Conservation (phyloP, 208 protist genomes). For the Leishmania gerbilli region DNA sequence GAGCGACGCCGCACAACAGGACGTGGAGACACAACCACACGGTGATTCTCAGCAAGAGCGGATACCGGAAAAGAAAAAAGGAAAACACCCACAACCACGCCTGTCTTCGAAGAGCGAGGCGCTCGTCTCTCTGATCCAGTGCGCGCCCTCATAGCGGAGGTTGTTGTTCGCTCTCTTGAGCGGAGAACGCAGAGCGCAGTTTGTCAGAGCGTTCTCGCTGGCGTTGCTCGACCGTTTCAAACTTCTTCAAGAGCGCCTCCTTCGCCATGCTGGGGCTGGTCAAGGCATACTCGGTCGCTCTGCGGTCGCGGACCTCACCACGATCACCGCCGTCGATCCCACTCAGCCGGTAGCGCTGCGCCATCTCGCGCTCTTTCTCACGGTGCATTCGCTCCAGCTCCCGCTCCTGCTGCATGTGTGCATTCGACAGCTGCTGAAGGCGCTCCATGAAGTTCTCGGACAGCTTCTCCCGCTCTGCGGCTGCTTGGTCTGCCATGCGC, state of each 20-base stretch:
- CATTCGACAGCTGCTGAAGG: constrained; percentile 61
- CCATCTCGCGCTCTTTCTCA: constrained; percentile 62
- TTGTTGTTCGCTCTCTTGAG: not conserved
- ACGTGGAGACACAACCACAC: not conserved
- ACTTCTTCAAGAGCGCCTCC: constrained; percentile 31
- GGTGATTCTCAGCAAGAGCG: not conserved
- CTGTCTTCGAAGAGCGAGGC: not conserved
- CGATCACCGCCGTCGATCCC: constrained; percentile 21
- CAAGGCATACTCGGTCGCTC: constrained; percentile 5
- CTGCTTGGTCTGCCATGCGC: constrained; percentile 37
- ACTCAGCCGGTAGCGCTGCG: constrained; percentile 30
- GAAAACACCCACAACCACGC: not conserved
- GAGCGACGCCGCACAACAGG: not conserved
- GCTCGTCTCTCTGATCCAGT: not conserved
- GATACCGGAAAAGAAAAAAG: not conserved
- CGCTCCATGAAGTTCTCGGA: constrained; percentile 50
- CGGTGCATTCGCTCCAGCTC: constrained; percentile 71
- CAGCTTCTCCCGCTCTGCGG: constrained; percentile 51
- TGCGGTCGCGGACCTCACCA: constrained; percentile 17
- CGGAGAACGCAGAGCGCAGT: constrained; percentile 34
- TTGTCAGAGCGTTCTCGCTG: constrained; percentile 64
- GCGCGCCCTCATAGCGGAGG: not conserved
- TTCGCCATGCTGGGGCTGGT: constrained; percentile 9
- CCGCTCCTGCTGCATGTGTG: constrained; percentile 56
- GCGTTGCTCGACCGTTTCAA: constrained; percentile 35